phyloP scores from a whole-genome alignment of 208 protist genomes.

The Strigomonas galati region DNA sequence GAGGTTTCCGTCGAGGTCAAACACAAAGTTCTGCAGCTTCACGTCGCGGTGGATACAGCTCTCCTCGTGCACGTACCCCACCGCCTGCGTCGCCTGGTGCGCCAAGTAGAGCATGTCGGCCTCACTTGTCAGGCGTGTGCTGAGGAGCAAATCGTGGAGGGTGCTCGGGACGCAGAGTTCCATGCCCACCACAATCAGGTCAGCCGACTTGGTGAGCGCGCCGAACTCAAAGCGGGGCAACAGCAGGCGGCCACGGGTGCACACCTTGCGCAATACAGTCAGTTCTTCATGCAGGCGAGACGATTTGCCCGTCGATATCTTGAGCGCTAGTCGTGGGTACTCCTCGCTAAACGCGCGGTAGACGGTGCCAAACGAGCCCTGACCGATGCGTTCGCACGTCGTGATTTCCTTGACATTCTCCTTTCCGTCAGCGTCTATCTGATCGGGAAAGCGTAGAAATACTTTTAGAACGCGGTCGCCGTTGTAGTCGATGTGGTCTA shows the following conservation, averaged over 20 bases:
- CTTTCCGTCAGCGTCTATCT: slow-evolving; percentile 20
- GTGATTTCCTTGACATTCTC: slow-evolving; percentile 42
- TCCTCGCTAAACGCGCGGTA: slow-evolving; percentile 70
- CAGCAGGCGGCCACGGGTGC: slow-evolving; percentile 77
- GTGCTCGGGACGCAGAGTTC: slow-evolving; percentile 86
- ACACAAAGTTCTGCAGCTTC: slow-evolving; percentile 92
- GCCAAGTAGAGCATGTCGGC: slow-evolving; percentile 90
- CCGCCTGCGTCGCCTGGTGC: slow-evolving; percentile 81
- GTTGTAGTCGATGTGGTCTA: slow-evolving; percentile 66
- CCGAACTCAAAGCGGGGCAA: slow-evolving; percentile 89
- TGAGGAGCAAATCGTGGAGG: slow-evolving; percentile 83
- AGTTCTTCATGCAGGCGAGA: slow-evolving; percentile 77
- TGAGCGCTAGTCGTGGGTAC: slow-evolving; percentile 75
- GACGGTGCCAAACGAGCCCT: slow-evolving; percentile 87
- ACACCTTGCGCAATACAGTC: slow-evolving; percentile 76
- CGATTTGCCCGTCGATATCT: slow-evolving; percentile 80
- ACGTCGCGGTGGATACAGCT: slow-evolving; percentile 90
- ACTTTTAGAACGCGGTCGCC: slow-evolving; percentile 64
- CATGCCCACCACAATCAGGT: slow-evolving; percentile 86
- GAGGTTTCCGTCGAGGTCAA: slow-evolving; percentile 84
- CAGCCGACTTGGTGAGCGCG: slow-evolving; percentile 69
- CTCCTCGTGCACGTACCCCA: slow-evolving; percentile 88
- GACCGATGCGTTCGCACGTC: slow-evolving; percentile 77
- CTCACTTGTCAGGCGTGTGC: slow-evolving; percentile 71
- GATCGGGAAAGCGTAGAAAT: slow-evolving; percentile 48